Evolutionary conservation across 2,329 filamentous ascomycete genomes (phyloP), one percentile per base, ranked within the genome.

Genomic region (Ophiosphaerella korrae): DNA sequence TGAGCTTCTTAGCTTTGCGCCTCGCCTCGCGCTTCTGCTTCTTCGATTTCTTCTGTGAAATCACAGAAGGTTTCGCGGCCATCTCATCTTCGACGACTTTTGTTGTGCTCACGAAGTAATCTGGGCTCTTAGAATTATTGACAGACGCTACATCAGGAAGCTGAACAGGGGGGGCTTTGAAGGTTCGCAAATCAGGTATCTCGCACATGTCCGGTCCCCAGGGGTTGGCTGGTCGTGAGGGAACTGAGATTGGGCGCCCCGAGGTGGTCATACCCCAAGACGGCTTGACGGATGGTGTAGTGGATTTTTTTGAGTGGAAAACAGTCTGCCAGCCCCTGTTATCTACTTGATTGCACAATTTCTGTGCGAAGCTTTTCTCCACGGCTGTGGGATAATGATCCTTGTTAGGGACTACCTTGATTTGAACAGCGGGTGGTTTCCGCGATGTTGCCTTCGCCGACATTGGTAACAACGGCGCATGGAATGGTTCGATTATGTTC

Each of bases 21-120:
- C 58, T 55, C 5, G 51, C 38, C 45, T 56, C 55, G 18, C 55
- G 57, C 36, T 42, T 33, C 31, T 58, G 56, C 52, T 69, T 70
- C 36, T 65, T 64, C 13, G 53, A 52, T 52, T 63, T 68, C 50
- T 61, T 68, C 37, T 63, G 55, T 12, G 63, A 60, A 2, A 64
- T 44, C 9, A 47, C 29, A 3, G 50, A 37, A 40, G 58, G 55
- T 11, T 7, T 16, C 7, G 16, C 12, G 3, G 9, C 13, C 24
- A 24, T 7, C 5, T 48, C 55, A 36, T 38, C 14, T 16, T 12
- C 21, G 11, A 14, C 3, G 14, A 32, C 13, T 7, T 26, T 26
- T 7, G 33, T 13, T 14, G 31, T 7, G 18, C 7, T 12, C 11
- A 47, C 16, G 26, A 53, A 50, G 29, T 40, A 29, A 23, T 59